A percentile compares a stretch with the other conserved stretches of the same genome.
Evolutionary conservation across 331 rosid species (phyloP).

Genomic region (Saraca asoca): DNA sequence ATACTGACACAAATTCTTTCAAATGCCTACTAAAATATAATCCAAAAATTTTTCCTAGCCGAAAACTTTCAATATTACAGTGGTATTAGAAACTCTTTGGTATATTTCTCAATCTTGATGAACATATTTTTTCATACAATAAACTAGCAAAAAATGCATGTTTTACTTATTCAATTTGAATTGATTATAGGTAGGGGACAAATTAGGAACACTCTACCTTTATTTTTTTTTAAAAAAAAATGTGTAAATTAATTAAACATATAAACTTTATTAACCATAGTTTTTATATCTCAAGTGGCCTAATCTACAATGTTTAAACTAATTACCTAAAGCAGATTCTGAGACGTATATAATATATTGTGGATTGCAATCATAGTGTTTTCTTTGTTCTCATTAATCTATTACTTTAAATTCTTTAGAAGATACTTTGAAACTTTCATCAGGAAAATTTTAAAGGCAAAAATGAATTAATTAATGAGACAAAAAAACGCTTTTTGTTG

Average conservation of each 20-base stretch:
- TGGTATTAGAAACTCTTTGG: too few relatives aligned
- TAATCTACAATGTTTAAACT: conserved; percentile 41
- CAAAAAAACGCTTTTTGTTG: conserved; percentile 39
- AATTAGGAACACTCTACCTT: too few relatives aligned
- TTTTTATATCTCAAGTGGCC: conserved; percentile 49
- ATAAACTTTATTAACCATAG: conserved; percentile 28
- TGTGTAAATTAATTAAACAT: conserved; percentile 24
- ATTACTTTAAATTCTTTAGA: conserved; percentile 43
- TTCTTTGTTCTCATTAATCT: conserved; percentile 37
- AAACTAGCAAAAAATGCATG: too few relatives aligned
- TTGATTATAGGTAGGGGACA: too few relatives aligned
- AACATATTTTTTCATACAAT: too few relatives aligned
- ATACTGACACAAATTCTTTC: too few relatives aligned
- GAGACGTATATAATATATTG: conserved; percentile 11
- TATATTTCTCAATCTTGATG: too few relatives aligned
- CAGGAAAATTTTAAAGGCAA: conserved; percentile 34
- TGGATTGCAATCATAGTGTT: conserved; percentile 34
- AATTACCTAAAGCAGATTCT: conserved; percentile 41
- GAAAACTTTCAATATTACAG: too few relatives aligned
- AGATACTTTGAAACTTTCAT: conserved; percentile 44
- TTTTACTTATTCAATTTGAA: too few relatives aligned
- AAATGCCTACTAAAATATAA: too few relatives aligned
- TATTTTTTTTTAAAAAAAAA: too few relatives aligned
- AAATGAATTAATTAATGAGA: conserved; percentile 29
- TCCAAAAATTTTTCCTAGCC: too few relatives aligned